A percentile compares a stretch with the other conserved stretches of the same genome.
Conservation (phyloP, 1,139 yeast genomes). For the Arxiozyma slooffiae region DNA sequence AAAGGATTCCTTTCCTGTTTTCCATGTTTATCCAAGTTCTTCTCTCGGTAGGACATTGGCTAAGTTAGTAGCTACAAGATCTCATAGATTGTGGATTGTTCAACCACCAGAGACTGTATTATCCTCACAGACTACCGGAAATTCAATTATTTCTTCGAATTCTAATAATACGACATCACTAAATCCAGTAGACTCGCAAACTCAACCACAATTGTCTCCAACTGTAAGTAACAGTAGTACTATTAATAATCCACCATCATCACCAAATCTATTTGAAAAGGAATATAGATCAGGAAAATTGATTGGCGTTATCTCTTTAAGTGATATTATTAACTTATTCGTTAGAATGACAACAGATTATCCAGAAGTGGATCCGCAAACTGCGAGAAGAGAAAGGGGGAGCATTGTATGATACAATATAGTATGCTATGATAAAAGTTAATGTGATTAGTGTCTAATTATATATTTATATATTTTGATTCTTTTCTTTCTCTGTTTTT, state of each 20-base stretch:
- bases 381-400: conserved; percentile 73
- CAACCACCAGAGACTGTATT: conserved; percentile 37
- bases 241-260: conserved; percentile 6
- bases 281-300: conserved; percentile 61
- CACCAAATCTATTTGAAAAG: conserved; percentile 29
- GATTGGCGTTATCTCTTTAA: conserved; percentile 81
- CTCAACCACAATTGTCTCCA: conserved; percentile 6
- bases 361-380: conserved; percentile 67
- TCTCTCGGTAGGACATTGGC: conserved; percentile 86
- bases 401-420: conserved; percentile 1
- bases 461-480: no score
- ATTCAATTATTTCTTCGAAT: not conserved
- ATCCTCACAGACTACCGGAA: conserved; percentile 6
- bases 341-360: conserved; percentile 56
- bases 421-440: not conserved
- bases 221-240: not conserved
- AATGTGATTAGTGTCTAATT: no score
- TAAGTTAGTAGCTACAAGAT: conserved; percentile 85
- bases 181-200: conserved; percentile 10
- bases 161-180: conserved; percentile 2
- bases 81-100: conserved; percentile 91
- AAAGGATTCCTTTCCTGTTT: conserved; percentile 92
- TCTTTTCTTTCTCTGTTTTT: no score
- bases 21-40: conserved; percentile 74
- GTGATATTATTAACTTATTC: conserved; percentile 74